Evolutionary conservation across 768 basidiomycete genomes (phyloP), one percentile per base, ranked within the genome.

Genomic region (Scleroderma citrinum): DNA sequence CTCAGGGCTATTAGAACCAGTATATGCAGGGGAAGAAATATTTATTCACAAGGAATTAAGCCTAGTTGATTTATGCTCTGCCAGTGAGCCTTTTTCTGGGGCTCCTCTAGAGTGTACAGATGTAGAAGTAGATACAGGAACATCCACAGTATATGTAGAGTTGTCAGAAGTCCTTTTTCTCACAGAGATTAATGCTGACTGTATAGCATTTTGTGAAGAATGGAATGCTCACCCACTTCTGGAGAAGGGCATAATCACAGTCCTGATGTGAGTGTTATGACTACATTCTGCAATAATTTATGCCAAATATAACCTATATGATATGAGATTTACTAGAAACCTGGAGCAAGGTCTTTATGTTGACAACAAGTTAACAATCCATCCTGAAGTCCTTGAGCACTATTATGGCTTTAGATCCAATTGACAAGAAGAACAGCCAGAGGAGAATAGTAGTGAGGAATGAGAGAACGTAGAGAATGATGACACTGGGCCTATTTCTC

Each of bases 211-310:
- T 41, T n/a, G 34, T 30, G 40, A 29, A 10, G 46, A 54, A 19
- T 60, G 58, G 59, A 60, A 60, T 50, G 45, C 23, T n/a, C 55
- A 60, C 17, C 52, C 26, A 54, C 56, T 20, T 47, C 45, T 7
- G 41, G 48, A n/a, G 29, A 32, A 21, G 52, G 38, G 34, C 47
- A 48, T 20, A 17, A 52, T 48, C 38, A 54, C 26, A 55, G 54
- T 20, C 54, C 56, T 29, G 30, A 48, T 50, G 54, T 57, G 41
- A 23, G 54, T 46, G 7, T 10, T 52, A 13, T 5, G 8, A 31
- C 21, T 35, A 14, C 17, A 35, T n/a, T 14, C 12, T 35, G 34
- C 7, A 16, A 17, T 37, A 7, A 19, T 13, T 32, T 32, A 5
- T 26, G n/a, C n/a, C 14, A 19, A 30, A 13, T 3, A 12, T 12